A percentile compares a stretch with the other conserved stretches of the same genome.
Conservation (phyloP, 2,329 filamentous ascomycete species). For the Ophioceras dolichostomum region DNA sequence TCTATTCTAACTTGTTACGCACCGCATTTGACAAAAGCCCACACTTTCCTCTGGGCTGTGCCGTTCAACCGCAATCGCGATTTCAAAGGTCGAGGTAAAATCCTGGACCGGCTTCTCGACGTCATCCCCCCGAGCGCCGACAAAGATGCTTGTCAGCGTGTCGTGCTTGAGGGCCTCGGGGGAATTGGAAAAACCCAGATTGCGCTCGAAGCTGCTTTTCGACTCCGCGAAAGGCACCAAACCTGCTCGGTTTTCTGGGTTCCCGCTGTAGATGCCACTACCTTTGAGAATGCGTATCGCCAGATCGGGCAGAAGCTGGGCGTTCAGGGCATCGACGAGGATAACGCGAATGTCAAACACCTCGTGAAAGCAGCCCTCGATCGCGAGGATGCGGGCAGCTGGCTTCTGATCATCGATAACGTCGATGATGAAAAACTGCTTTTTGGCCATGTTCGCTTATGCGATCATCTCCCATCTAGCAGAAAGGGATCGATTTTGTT, state of each 20-base stretch:
- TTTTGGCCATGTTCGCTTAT: background rate
- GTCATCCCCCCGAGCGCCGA: too few species aligned
- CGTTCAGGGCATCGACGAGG: background rate
- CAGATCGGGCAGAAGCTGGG: background rate
- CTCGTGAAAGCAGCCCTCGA: background rate
- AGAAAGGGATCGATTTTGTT: background rate
- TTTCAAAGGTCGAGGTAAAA: too few species aligned
- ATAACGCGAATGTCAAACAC: background rate
- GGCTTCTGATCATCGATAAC: background rate
- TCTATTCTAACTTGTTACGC: too few species aligned
- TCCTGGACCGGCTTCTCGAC: too few species aligned
- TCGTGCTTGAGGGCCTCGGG: slow-evolving; percentile 18
- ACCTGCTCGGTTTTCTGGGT: slow-evolving; percentile 30
- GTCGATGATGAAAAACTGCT: background rate
- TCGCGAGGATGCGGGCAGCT: background rate
- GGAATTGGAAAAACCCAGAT: slow-evolving; percentile 26
- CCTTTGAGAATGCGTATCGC: slow-evolving; percentile 21
- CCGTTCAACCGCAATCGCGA: too few species aligned
- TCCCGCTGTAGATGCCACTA: slow-evolving; percentile 13
- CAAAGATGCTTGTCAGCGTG: too few species aligned
- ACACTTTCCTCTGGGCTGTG: too few species aligned
- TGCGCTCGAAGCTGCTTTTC: slow-evolving; percentile 21
- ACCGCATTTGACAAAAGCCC: too few species aligned
- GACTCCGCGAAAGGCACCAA: slow-evolving; percentile 10
- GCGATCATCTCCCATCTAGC: background rate